Base-by-base conservation (phyloP, 2,329 filamentous ascomycete species). In the Periconia digitata region DNA sequence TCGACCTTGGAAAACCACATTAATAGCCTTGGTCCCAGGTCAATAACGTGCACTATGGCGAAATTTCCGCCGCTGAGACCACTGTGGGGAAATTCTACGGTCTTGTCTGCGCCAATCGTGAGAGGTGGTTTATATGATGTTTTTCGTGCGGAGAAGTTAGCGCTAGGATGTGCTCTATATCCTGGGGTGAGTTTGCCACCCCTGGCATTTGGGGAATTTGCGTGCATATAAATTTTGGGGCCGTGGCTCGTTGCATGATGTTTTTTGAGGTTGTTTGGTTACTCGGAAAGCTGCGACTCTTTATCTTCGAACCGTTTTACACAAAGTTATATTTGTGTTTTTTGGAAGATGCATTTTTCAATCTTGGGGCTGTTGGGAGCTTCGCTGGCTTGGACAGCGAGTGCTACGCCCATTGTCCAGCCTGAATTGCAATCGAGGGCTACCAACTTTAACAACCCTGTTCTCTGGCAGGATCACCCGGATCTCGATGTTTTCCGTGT, bases 391-490 rank as follows among this genome's bases (percentile, higher is more conserved):
- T 32, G 12, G 27, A 32, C 27, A 15, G 10, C 27, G 12, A 10
- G 12, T 15, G 27, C 27, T 4, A 32, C 12, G 8, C 27, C 27
- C 12, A 15, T 32, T 32, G 27, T 10, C 27, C 4, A 32, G 27
- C 27, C 27, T 32, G 27, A 32, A 15, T 15, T 32, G 4, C 27
- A 32, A 3, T 32, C 27, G 12, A 40, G 43, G 35, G 53, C 50
- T 8, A 50, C 49, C 2, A 64, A 59, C 3, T 78, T 78, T 56
- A 67, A 62, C 13, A 82, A 83, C 55, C 80, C 79, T 0, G 69
- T 82, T n/a, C 63, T 83, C 2, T 84, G 76, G 70, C 71, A 80
- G 44, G 80, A 83, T 54, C 72, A 81, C 29, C 75, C 80, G 0
- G 81, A 84, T 53, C 71, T 79, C 16, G 80, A 84, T 54, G 71